A percentile compares a stretch with the other conserved stretches of the same genome.
Evolutionary conservation across 805 yeast species (phyloP).

Genomic region (Ogataea siamensis): DNA sequence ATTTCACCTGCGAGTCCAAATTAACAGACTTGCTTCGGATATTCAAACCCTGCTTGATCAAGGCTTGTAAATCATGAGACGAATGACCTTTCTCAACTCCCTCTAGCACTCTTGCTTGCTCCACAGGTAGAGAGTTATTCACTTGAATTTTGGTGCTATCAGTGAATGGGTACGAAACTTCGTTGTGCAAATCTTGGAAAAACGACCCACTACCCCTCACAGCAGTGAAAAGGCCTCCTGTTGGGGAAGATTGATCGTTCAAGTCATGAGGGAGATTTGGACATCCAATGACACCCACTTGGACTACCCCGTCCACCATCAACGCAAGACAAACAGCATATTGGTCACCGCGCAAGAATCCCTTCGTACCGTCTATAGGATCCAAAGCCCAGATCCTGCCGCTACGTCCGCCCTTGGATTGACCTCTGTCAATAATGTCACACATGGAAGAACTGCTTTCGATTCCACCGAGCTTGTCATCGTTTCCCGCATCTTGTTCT

Average conservation of each 20-base stretch:
- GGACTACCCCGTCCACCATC: conserved; percentile 79
- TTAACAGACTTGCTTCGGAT: conserved; percentile 63
- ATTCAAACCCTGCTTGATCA: conserved; percentile 62
- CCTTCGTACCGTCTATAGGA: conserved; percentile 98
- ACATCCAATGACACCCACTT: conserved; percentile 93
- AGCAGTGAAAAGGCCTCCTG: conserved; percentile 78
- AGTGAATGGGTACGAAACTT: conserved; percentile 39
- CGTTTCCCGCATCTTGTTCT: conserved; percentile 36
- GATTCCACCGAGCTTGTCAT: conserved; percentile 41
- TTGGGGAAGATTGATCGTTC: conserved; percentile 35
- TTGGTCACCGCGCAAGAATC: conserved; percentile 93
- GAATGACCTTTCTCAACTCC: conserved; percentile 96
- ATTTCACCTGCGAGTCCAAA: conserved; percentile 94
- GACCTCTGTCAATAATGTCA: conserved; percentile 74
- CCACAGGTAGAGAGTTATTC: conserved; percentile 45
- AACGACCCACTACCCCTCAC: conserved; percentile 66
- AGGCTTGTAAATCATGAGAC: conserved; percentile 79
- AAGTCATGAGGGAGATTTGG: conserved; percentile 75
- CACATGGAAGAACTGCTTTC: conserved; percentile 48
- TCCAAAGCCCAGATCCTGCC: conserved; percentile 97
- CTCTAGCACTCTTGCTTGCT: conserved; percentile 70
- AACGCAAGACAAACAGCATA: conserved; percentile 94
- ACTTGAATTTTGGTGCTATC: conserved; percentile 42
- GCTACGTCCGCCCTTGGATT: conserved; percentile 68
- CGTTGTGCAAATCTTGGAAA: conserved; percentile 42